A percentile compares a stretch with the other conserved stretches of the same genome.
Conservation (phyloP, 163 green algal species). For the Coccomyxa subellipsoidea region DNA sequence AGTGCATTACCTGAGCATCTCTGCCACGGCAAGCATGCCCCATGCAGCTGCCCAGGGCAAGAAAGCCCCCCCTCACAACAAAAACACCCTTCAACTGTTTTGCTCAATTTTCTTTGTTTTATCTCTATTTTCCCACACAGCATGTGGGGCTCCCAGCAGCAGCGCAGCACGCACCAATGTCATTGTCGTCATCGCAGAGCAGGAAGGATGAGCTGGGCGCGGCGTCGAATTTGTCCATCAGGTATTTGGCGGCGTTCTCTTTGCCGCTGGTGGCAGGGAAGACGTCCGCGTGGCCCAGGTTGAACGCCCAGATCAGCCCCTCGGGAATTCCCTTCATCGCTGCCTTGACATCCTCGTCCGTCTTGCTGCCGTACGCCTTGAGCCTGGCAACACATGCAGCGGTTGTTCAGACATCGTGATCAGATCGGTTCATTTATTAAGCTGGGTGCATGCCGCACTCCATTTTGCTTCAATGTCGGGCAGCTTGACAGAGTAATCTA, state of each 20-base stretch:
- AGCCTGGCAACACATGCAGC: neutral
- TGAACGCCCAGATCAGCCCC: conserved; percentile 55
- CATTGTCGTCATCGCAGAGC: conserved; percentile 88
- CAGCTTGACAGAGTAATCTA: too few relatives aligned
- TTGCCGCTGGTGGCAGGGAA: conserved; percentile 78
- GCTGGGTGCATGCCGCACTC: too few relatives aligned
- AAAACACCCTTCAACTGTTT: too few relatives aligned
- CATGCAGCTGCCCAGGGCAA: too few relatives aligned
- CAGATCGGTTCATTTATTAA: too few relatives aligned
- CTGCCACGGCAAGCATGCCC: too few relatives aligned
- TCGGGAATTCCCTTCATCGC: conserved; percentile 27
- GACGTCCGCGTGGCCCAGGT: conserved; percentile 76
- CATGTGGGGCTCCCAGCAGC: neutral
- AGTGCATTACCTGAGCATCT: too few relatives aligned
- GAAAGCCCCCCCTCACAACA: too few relatives aligned
- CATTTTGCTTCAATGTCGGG: too few relatives aligned
- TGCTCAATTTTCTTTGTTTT: too few relatives aligned
- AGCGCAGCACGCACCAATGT: conserved; percentile 48
- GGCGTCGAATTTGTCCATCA: conserved; percentile 55
- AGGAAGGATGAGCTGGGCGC: conserved; percentile 34
- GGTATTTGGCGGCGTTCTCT: conserved; percentile 55
- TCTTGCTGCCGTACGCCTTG: conserved; percentile 2
- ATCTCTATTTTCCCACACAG: too few relatives aligned
- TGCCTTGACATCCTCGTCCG: conserved; percentile 6
- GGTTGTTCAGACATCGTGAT: too few relatives aligned